phyloP scores from a whole-genome alignment of 2,329 filamentous ascomycete species.

The Hawksworthiomyces lignivorus region DNA sequence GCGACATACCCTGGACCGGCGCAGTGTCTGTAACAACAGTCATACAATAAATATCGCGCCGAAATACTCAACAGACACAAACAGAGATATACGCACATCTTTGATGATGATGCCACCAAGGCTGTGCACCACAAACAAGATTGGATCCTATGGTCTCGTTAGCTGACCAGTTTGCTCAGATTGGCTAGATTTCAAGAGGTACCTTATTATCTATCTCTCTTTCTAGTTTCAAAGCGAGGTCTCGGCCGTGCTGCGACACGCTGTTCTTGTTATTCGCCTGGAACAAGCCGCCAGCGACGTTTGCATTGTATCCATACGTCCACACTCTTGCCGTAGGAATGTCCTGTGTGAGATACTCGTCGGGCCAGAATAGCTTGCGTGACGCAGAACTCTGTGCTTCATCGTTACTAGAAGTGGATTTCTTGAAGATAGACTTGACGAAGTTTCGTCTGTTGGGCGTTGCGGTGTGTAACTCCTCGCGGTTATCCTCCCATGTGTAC shows the following conservation, averaged over 20 bases:
- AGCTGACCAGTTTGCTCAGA: neutral
- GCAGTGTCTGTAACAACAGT: slow-evolving; percentile 21
- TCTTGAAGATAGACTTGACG: slow-evolving; percentile 4
- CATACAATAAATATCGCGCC: neutral
- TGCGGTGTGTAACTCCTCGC: too few relatives aligned
- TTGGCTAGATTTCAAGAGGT: slow-evolving; percentile 9
- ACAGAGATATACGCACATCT: slow-evolving; percentile 20
- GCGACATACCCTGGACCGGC: slow-evolving; percentile 20
- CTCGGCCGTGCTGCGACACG: slow-evolving; percentile 27
- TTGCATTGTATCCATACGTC: slow-evolving; percentile 34
- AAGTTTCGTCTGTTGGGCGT: too few relatives aligned
- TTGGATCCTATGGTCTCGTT: slow-evolving; percentile 19
- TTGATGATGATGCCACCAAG: slow-evolving; percentile 32
- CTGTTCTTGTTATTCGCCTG: slow-evolving; percentile 30
- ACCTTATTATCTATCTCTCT: slow-evolving; percentile 25
- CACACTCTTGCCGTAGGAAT: slow-evolving; percentile 27
- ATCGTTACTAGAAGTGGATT: neutral
- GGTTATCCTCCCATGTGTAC: too few relatives aligned
- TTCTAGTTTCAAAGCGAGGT: slow-evolving; percentile 23
- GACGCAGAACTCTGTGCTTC: neutral
- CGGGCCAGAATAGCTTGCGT: slow-evolving; percentile 26
- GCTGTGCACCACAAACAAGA: slow-evolving; percentile 29
- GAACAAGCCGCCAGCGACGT: slow-evolving; percentile 27
- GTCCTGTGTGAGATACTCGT: slow-evolving; percentile 28
- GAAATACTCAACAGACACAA: neutral